phyloP scores from a whole-genome alignment of 805 yeast genomes.

The Schwanniomyces vanrijiae region DNA sequence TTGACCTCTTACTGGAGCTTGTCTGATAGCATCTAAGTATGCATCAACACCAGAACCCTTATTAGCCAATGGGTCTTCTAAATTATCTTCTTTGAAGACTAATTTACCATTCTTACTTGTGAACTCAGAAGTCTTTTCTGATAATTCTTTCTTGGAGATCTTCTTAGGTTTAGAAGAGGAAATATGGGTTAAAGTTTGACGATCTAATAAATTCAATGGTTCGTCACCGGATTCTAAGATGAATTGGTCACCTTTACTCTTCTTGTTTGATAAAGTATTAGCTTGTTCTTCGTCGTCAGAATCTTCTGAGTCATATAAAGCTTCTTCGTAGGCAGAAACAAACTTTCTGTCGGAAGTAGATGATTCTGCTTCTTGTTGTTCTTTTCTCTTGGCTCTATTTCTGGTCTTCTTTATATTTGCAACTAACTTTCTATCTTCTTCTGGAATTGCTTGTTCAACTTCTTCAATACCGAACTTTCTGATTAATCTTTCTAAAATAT shows the following conservation, averaged over 20 bases:
- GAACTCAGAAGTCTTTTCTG: conserved; percentile 35
- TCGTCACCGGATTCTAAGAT: conserved; percentile 73
- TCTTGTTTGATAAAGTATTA: conserved; percentile 29
- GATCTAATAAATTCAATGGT: conserved; percentile 88
- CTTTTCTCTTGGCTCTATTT: conserved; percentile 78
- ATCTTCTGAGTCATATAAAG: conserved; percentile 70
- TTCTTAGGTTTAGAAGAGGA: conserved; percentile 83
- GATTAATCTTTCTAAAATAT: conserved; percentile 85
- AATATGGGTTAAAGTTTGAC: conserved; percentile 80
- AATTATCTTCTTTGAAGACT: conserved; percentile 56
- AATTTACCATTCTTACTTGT: conserved; percentile 66
- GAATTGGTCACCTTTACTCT: conserved; percentile 52
- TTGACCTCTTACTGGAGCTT: conserved; percentile 94
- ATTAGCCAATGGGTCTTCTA: conserved; percentile 45
- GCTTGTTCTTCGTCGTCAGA: conserved; percentile 58
- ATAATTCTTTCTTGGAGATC: conserved; percentile 44
- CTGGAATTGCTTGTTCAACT: conserved; percentile 85
- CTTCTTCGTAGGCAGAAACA: conserved; percentile 90
- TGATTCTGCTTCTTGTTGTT: conserved; percentile 33
- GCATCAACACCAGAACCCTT: conserved; percentile 74
- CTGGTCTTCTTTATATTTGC: conserved; percentile 83
- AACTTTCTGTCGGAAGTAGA: conserved; percentile 46
- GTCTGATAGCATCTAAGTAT: conserved; percentile 88
- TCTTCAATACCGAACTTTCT: conserved; percentile 88
- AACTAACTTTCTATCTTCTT: conserved; percentile 79